These are phyloP conservation scores for Xylaria hypoxylon DNA, from an alignment of 2,329 filamentous ascomycete genomes.

Conservation along the genomic window DNA sequence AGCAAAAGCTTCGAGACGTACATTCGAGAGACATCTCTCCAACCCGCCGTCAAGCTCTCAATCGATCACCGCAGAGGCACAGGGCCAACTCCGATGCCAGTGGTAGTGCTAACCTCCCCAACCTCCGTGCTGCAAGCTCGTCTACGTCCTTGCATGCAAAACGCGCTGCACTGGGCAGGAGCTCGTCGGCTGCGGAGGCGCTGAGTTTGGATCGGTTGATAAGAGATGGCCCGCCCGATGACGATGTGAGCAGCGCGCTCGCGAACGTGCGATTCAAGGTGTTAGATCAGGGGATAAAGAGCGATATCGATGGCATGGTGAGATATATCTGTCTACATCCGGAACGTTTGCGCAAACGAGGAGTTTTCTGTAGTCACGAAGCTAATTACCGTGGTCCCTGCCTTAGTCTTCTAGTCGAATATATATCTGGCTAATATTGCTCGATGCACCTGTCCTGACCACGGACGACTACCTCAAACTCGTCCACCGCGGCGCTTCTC, in stretches of 20 bases:
- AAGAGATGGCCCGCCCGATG: constrained; percentile 81
- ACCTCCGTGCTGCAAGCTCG: constrained; percentile 53
- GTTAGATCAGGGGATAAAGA: constrained; percentile 79
- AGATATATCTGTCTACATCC: constrained; percentile 44
- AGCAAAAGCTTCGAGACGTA: constrained; percentile 63
- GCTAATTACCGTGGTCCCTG: constrained; percentile 12
- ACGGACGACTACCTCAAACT: constrained; percentile 91
- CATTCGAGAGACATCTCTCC: constrained; percentile 52
- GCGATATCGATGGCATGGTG: constrained; percentile 85
- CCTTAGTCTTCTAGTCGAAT: constrained; percentile 87
- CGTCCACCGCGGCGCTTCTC: constrained; percentile 91
- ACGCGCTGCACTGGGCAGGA: constrained; percentile 60
- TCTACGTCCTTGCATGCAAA: constrained; percentile 53
- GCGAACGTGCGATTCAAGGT: constrained; percentile 80
- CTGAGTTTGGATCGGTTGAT: constrained; percentile 79
- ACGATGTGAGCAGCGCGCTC: constrained; percentile 73
- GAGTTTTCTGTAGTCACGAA: not conserved
- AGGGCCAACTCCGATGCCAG: constrained; percentile 78
- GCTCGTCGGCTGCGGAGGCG: constrained; percentile 63
- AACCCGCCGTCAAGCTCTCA: constrained; percentile 52
- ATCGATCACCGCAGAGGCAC: constrained; percentile 65
- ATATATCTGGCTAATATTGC: constrained; percentile 94
- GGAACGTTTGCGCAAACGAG: not conserved
- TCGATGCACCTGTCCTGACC: constrained; percentile 85
- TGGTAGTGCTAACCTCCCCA: constrained; percentile 55